A percentile compares a stretch with the other conserved stretches of the same genome.
phyloP scores from a whole-genome alignment of 108 stramenopile species.

The Asterionellopsis glacialis region DNA sequence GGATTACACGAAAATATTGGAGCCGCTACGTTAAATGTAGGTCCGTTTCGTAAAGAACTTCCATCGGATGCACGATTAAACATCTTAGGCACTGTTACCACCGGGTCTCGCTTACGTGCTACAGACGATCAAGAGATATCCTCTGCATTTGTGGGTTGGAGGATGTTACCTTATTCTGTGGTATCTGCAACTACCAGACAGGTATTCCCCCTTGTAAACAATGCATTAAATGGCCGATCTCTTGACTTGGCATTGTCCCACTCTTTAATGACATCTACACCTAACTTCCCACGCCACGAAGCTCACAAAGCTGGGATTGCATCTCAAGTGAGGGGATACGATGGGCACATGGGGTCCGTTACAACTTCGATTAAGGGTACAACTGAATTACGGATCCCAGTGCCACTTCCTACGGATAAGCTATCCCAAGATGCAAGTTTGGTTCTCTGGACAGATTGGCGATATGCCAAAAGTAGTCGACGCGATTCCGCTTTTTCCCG shows the following conservation, averaged over 20 bases:
- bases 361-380: slow-evolving; percentile 60
- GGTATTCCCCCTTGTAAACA: slow-evolving; percentile 40
- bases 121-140: background rate
- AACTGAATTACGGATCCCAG: slow-evolving; percentile 65
- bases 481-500: slow-evolving; percentile 14
- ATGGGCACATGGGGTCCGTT: slow-evolving; percentile 9
- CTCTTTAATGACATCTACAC: slow-evolving; percentile 47
- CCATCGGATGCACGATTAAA: slow-evolving; percentile 40
- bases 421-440: slow-evolving; percentile 30
- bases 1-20: slow-evolving; percentile 48
- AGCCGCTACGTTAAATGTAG: slow-evolving; percentile 38
- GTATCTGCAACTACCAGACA: slow-evolving; percentile 62
- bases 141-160: slow-evolving; percentile 1
- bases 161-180: slow-evolving; percentile 42
- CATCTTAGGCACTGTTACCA: slow-evolving; percentile 25
- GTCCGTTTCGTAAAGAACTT: slow-evolving; percentile 36
- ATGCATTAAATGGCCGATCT: slow-evolving; percentile 7
- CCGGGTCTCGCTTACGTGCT: slow-evolving; percentile 23
- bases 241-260: slow-evolving; percentile 60
- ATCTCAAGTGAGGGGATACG: slow-evolving; percentile 61
- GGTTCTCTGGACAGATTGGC: slow-evolving; percentile 77
- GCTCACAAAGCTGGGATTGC: slow-evolving; percentile 60
- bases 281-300: slow-evolving; percentile 69
- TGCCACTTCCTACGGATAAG: slow-evolving; percentile 21
- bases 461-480: slow-evolving; percentile 27